Conservation (phyloP, 306 rosid species). For the Vigna nakashimae region DNA sequence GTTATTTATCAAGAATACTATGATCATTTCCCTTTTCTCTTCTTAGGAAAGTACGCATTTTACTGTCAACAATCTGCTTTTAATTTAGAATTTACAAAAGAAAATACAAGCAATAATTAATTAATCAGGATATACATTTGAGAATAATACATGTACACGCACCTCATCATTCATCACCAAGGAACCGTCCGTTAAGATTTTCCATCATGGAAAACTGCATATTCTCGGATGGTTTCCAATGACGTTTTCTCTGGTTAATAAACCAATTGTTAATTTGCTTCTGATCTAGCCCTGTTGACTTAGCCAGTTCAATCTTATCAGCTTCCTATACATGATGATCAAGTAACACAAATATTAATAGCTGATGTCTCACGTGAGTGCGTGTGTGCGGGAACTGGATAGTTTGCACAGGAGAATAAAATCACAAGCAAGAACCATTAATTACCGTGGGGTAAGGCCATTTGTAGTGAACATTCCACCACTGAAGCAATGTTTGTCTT, state of each 20-base stretch:
- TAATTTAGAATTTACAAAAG: conserved; percentile 53
- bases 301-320: conserved; percentile 84
- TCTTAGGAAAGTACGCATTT: conserved; percentile 48
- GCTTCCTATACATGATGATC: conserved; percentile 70
- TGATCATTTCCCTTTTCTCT: conserved; percentile 39
- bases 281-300: conserved; percentile 84
- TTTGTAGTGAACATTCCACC: conserved; percentile 91
- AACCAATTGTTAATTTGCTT: conserved; percentile 99
- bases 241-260: conserved; percentile 94
- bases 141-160: conserved; percentile 36
- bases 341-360: background rate
- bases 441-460: conserved; percentile 99
- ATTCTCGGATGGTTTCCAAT: conserved; percentile 94
- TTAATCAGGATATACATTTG: conserved; percentile 43
- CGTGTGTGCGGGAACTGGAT: background rate
- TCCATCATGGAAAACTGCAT: conserved; percentile 82
- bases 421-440: conserved; percentile 4
- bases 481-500: conserved; percentile 76
- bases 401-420: background rate
- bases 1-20: conserved; percentile 49
- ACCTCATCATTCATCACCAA: conserved; percentile 57
- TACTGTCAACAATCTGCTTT: conserved; percentile 42
- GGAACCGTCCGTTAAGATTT: conserved; percentile 61
- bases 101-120: conserved; percentile 45
- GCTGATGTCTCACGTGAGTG: too few relatives aligned